These are phyloP conservation scores for Gleditsia sinensis DNA, from an alignment of 306 rosid genomes.

Conservation along the genomic window DNA sequence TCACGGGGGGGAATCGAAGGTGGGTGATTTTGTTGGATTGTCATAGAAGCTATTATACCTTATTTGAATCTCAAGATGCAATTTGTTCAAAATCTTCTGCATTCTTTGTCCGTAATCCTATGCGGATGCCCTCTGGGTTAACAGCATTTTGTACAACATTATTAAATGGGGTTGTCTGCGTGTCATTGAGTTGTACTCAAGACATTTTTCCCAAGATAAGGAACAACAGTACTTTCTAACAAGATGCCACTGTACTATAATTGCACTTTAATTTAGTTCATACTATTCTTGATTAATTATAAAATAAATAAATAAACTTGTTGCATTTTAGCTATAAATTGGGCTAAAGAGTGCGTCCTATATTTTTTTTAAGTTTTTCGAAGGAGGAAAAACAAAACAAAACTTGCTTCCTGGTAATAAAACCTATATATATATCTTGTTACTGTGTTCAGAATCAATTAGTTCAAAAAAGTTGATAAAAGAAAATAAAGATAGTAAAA, in stretches of 20 bases:
- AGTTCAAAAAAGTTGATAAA: too few species aligned
- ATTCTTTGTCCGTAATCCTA: not conserved
- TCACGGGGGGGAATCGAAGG: not conserved
- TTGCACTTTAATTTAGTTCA: too few species aligned
- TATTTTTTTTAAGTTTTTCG: too few species aligned
- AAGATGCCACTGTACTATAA: not conserved
- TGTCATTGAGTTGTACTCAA: not conserved
- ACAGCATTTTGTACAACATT: not conserved
- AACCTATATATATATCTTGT: too few species aligned
- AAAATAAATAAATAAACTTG: too few species aligned
- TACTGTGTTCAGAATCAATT: too few species aligned
- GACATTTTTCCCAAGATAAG: not conserved
- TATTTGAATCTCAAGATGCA: not conserved
- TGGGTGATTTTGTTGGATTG: not conserved
- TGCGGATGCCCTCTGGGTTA: not conserved
- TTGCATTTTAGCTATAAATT: too few species aligned
- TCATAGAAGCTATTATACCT: not conserved
- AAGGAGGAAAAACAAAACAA: too few species aligned
- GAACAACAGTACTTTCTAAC: not conserved
- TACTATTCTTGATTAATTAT: too few species aligned
- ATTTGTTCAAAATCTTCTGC: not conserved
- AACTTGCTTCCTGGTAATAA: too few species aligned
- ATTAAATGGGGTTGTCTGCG: not conserved
- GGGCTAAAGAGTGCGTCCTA: too few species aligned
- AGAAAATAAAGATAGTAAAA: not conserved